phyloP scores from a whole-genome alignment of 2,329 filamentous ascomycete genomes.

The Myriosclerotinia duriaeana region DNA sequence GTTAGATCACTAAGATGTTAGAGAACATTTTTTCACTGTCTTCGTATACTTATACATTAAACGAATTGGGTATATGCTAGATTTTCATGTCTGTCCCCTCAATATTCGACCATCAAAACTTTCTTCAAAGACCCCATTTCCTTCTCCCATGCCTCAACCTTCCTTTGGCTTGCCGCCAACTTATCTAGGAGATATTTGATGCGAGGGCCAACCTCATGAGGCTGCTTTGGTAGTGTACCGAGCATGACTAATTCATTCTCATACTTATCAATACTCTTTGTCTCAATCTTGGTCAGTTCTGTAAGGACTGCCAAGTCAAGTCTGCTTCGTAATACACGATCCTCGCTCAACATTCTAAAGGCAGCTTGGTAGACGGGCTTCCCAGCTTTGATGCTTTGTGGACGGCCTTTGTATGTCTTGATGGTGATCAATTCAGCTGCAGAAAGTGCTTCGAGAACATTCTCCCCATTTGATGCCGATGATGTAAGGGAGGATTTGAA shows the following conservation, averaged over 20 bases:
- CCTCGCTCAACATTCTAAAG: constrained; percentile 69
- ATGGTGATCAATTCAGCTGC: constrained; percentile 85
- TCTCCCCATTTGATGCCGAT: constrained; percentile 62
- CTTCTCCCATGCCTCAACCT: constrained; percentile 70
- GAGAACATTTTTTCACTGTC: neutral
- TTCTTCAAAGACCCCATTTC: constrained; percentile 73
- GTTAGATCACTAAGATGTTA: neutral
- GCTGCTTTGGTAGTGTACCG: constrained; percentile 68
- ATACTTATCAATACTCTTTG: constrained; percentile 70
- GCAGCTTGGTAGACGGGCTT: constrained; percentile 85
- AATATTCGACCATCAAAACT: constrained; percentile 55
- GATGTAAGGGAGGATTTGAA: constrained; percentile 60
- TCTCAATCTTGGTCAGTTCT: constrained; percentile 70
- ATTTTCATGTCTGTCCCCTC: constrained; percentile 1
- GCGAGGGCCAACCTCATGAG: constrained; percentile 64
- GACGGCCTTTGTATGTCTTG: constrained; percentile 70
- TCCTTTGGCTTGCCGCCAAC: constrained; percentile 69
- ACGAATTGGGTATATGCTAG: constrained; percentile 30
- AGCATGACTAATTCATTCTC: constrained; percentile 74
- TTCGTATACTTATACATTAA: constrained; percentile 14
- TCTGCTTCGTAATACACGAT: constrained; percentile 69
- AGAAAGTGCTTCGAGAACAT: constrained; percentile 75
- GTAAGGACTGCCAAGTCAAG: constrained; percentile 70
- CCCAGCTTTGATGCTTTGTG: constrained; percentile 73
- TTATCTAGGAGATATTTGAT: constrained; percentile 73